Evolutionary conservation across 352 stramenopile genomes (phyloP).

Genomic region (Pythium monospermum): DNA sequence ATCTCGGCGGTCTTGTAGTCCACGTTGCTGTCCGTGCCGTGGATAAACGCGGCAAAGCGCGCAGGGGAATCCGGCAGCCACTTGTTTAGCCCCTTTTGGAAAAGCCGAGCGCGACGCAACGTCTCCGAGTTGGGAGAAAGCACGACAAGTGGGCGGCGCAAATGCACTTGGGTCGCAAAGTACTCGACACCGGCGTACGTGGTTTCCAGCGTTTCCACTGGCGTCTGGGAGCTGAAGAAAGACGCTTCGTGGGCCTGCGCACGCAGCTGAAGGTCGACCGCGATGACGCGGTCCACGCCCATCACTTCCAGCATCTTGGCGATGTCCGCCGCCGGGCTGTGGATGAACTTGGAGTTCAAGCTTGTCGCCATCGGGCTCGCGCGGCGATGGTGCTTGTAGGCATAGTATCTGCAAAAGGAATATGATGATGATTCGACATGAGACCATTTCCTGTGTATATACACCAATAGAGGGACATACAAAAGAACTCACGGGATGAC

Average conservation of each 20-base stretch:
- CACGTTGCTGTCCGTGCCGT: constrained; percentile 47
- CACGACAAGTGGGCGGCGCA: constrained; percentile 78
- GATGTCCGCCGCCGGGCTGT: constrained; percentile 82
- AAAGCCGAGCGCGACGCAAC: constrained; percentile 75
- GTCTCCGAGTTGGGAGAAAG: constrained; percentile 88
- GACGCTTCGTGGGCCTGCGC: constrained; percentile 85
- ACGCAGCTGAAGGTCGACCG: constrained; percentile 90
- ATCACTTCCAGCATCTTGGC: constrained; percentile 94
- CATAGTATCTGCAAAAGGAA: constrained; percentile 64
- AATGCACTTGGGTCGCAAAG: constrained; percentile 83
- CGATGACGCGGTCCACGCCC: constrained; percentile 92
- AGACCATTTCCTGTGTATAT: neutral
- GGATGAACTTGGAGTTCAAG: constrained; percentile 91
- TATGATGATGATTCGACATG: neutral
- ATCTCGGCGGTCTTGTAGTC: constrained; percentile 76
- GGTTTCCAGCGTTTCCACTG: constrained; percentile 91
- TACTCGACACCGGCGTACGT: constrained; percentile 90
- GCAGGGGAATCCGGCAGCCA: constrained; percentile 78
- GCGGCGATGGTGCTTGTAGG: constrained; percentile 91
- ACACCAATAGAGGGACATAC: neutral
- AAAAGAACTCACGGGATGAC: constrained; percentile 81
- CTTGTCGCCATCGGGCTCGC: constrained; percentile 81
- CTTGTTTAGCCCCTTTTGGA: constrained; percentile 85
- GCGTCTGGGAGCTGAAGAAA: constrained; percentile 89
- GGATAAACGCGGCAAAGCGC: constrained; percentile 81